Evolutionary conservation across 2,329 filamentous ascomycete genomes (phyloP), one percentile per base, ranked within the genome.

Genomic region (Myriosclerotinia scirpicola): DNA sequence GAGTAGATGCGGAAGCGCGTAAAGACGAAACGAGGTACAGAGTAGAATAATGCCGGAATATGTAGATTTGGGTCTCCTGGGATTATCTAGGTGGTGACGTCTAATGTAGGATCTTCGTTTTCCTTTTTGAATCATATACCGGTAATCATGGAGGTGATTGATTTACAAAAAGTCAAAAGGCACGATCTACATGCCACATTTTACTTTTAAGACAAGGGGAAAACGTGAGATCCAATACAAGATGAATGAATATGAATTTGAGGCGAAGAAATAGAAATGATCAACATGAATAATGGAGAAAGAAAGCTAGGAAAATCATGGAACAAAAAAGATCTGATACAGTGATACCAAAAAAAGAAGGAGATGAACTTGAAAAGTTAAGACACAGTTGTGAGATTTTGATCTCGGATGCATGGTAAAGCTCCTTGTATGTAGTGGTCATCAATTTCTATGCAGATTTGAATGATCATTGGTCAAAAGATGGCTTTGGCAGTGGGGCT

Each of bases 131-230:
- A 36, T 64, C 30, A 38, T 36, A 46, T 38, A 52, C 2, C 30
- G n/a, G n/a, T n/a, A 62, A 26, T 26, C 26, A 2, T 26, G 22
- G 36, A 15, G 54, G 17, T 22, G 54, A 56, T n/a, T 6, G 22
- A 40, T 50, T 20, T 58, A n/a, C 40, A 20, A 34, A 34, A 58
- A 46, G 55, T 60, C 30, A 56, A 64, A 64, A 36, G 7, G 52
- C 26, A 64, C 22, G 61, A 64, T 64, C 50, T 64, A 56, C 61
- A 64, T 64, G 50, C 52, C 36, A 64, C 50, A 55, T 64, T 44
- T 46, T 55, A 56, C 61, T 22, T 46, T 34, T 17, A 56, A n/a
- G 36, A 64, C 36, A 34, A 34, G 17, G 15, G 6, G 22, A 15
- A 5, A 22, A 36, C 9, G n/a, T 20, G 8, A 59, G 20, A 48